Base-by-base conservation (phyloP, 1,284 basidiomycete genomes). In the Trichosporon ovoides region DNA sequence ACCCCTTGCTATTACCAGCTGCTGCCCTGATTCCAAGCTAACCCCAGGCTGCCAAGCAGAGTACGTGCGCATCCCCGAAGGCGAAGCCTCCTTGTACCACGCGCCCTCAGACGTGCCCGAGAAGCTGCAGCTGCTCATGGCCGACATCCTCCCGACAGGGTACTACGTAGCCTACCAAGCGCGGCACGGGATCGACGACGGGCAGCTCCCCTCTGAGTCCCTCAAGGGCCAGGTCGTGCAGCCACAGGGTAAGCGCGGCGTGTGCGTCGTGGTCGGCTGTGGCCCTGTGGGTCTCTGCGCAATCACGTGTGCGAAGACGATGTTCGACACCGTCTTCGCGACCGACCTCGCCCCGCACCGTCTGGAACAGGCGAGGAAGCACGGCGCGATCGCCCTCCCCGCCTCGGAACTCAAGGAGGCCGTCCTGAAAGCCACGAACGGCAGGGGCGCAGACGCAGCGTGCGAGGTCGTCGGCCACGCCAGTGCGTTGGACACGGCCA, bases 391-490 rank as follows among this genome's bases (percentile, higher is more conserved):
- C 28, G 68, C 77, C 1, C 58, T 78, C 9, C 56, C 69, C 18
- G 58, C 66, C 7, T 51, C 58, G 4, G 64, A 70, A 49, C 62
- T 73, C 24, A 49, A 60, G 18, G 63, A 69, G n/a, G 72, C 71
- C 2, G 36, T 75, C 0, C 54, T 66, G 3, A 52, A 67, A 57
- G 66, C 64, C 12, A 78, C 73, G 14, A 62, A 72, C 3, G 79
- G 78, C 1, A 63, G 74, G 18, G 80, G 80, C 0, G 78, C 79
- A 0, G 80, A 81, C 57, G 78, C 68, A 22, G 67, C 69, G 1
- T 69, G 77, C 28, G 76, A 94, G 84, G 83, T 91, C 36, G 92
- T 95, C 9, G 91, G 92, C 10, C 85, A 87, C 66, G 81, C 81
- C 53, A 80, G 80, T 46, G 89, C 90, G 0, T 77, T 93, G 24